These are phyloP conservation scores for Datisca glomerata DNA, from an alignment of 306 rosid genomes.

Conservation along the genomic window DNA sequence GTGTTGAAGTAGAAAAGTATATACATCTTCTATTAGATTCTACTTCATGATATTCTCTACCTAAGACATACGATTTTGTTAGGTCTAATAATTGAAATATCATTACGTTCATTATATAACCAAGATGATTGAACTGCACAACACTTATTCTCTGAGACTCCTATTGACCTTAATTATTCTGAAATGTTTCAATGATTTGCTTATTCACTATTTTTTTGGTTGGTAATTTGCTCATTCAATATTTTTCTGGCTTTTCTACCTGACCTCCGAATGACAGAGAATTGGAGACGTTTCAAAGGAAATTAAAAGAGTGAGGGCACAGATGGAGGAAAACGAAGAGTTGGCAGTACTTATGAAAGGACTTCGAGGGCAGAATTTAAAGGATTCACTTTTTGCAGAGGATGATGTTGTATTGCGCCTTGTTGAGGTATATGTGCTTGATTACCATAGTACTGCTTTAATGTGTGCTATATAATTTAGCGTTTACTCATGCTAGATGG, in stretches of 20 bases:
- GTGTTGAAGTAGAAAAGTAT: too few relatives aligned
- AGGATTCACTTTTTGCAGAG: conserved; percentile 72
- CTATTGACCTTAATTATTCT: not conserved
- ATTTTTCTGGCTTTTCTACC: too few relatives aligned
- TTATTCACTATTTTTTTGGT: not conserved
- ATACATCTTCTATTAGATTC: too few relatives aligned
- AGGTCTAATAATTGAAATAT: not conserved
- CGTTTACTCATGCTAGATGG: too few relatives aligned
- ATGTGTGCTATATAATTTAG: too few relatives aligned
- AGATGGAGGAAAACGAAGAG: conserved; percentile 91
- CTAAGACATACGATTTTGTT: not conserved
- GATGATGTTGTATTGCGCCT: conserved; percentile 81
- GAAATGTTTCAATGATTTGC: not conserved
- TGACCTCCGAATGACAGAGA: conserved; percentile 31
- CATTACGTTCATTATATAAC: too few relatives aligned
- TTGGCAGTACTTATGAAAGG: conserved; percentile 89
- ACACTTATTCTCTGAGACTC: too few relatives aligned
- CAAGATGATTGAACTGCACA: too few relatives aligned
- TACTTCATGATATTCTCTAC: not conserved
- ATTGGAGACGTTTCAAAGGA: conserved; percentile 92
- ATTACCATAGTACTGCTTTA: not conserved
- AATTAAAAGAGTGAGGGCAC: conserved; percentile 89
- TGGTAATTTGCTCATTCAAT: not conserved
- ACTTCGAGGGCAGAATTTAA: conserved; percentile 80
- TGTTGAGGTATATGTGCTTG: conserved; percentile 51